Conservation (phyloP, 108 stramenopile species). For the Cyclostephanos invisitatus region DNA sequence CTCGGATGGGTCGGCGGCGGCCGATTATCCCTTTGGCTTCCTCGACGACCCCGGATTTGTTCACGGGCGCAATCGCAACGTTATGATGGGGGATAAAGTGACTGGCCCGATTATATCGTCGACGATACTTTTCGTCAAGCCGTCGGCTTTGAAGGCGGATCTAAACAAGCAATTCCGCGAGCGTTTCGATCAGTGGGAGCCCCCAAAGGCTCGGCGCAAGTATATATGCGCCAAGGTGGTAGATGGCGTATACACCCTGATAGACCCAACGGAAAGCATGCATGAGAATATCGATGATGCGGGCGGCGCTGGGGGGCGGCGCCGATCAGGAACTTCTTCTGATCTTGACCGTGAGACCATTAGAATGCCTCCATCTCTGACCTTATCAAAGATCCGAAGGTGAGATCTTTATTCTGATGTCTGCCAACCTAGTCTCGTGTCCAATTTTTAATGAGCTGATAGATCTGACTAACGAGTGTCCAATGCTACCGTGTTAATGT, state of each 20-base stretch:
- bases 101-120: conserved; percentile 83
- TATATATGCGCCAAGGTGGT: conserved; percentile 77
- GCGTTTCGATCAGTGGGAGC: conserved; percentile 90
- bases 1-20: conserved; percentile 31
- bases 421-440: background rate
- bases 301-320: conserved; percentile 22
- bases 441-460: background rate
- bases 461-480: background rate
- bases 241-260: conserved; percentile 79
- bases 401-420: background rate
- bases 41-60: conserved; percentile 89
- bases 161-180: conserved; percentile 94
- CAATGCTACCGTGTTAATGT: background rate
- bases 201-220: conserved; percentile 59
- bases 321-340: conserved; percentile 36
- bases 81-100: conserved; percentile 82
- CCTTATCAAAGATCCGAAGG: conserved; percentile 86
- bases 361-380: conserved; percentile 92
- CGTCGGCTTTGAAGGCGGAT: conserved; percentile 84
- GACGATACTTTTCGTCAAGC: conserved; percentile 89
- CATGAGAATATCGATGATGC: conserved; percentile 39
- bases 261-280: conserved; percentile 66
- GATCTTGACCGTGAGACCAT: conserved; percentile 62
- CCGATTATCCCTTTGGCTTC: conserved; percentile 58
- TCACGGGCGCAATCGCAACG: conserved; percentile 82